Evolutionary conservation across 1,139 yeast species (phyloP).

Genomic region (Pichia sp.): DNA sequence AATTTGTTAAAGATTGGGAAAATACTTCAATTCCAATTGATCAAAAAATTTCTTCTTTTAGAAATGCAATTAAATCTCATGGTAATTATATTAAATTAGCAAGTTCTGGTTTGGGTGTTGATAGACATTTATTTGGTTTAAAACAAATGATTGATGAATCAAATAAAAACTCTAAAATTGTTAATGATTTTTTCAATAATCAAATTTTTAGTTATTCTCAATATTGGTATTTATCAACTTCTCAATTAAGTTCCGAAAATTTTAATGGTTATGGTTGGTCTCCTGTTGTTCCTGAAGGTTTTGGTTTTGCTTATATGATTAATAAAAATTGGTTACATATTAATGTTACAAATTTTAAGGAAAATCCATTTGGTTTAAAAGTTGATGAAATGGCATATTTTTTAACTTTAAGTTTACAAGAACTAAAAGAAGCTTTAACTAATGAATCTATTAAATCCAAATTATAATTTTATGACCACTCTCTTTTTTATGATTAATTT

Average conservation of each 20-base stretch:
- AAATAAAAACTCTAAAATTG: constrained; percentile 41
- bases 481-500: neutral
- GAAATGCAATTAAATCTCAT: constrained; percentile 71
- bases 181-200: constrained; percentile 71
- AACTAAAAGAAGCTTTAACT: constrained; percentile 60
- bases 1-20: constrained; percentile 74
- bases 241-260: constrained; percentile 82
- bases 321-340: constrained; percentile 82
- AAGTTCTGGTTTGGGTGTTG: constrained; percentile 83
- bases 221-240: constrained; percentile 83
- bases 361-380: constrained; percentile 51
- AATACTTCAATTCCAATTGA: constrained; percentile 46
- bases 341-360: constrained; percentile 75
- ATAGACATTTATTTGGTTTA: constrained; percentile 89
- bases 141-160: constrained; percentile 49
- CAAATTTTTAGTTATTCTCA: constrained; percentile 70
- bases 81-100: constrained; percentile 71
- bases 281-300: constrained; percentile 90
- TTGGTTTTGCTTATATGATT: constrained; percentile 90
- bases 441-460: constrained; percentile 23
- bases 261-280: constrained; percentile 97
- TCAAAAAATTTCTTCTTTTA: constrained; percentile 63
- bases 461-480: constrained; percentile 6
- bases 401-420: constrained; percentile 75
- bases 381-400: constrained; percentile 64